phyloP scores from a whole-genome alignment of 2,329 filamentous ascomycete genomes.

The Plectosphaerella plurivora region DNA sequence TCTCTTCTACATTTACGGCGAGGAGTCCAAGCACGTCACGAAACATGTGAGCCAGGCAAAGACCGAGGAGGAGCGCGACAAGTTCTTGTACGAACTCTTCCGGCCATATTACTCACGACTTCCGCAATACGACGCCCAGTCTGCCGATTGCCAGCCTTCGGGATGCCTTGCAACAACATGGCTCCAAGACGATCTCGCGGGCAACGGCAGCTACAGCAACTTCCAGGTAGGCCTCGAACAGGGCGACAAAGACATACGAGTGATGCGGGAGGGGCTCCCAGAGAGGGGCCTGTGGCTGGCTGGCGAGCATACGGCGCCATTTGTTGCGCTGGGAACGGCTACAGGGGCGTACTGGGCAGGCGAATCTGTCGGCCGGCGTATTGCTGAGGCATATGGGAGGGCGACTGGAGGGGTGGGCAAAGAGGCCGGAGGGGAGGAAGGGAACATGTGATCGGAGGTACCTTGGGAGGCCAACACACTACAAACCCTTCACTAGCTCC shows the following conservation, averaged over 20 bases:
- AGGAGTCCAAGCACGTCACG: slow-evolving; percentile 53
- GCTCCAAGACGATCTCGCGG: slow-evolving; percentile 74
- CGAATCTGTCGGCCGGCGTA: slow-evolving; percentile 66
- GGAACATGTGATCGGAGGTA: no score
- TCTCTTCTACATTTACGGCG: slow-evolving; percentile 75
- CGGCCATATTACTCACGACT: slow-evolving; percentile 73
- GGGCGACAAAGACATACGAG: slow-evolving; percentile 68
- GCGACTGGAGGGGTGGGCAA: not conserved
- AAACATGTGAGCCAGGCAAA: slow-evolving; percentile 34
- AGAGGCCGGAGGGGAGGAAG: not conserved
- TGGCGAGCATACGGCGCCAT: slow-evolving; percentile 86
- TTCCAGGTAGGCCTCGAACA: slow-evolving; percentile 72
- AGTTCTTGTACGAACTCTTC: slow-evolving; percentile 63
- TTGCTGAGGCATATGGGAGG: slow-evolving; percentile 49
- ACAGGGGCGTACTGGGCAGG: slow-evolving; percentile 93
- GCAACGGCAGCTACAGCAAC: slow-evolving; percentile 79
- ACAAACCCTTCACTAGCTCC: no score
- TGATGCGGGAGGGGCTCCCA: slow-evolving; percentile 58
- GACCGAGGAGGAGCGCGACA: slow-evolving; percentile 42
- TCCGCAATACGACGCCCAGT: slow-evolving; percentile 55
- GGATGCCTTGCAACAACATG: slow-evolving; percentile 69
- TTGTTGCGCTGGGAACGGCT: slow-evolving; percentile 81
- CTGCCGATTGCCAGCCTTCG: slow-evolving; percentile 56
- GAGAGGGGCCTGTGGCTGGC: slow-evolving; percentile 76
- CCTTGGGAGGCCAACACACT: no score